Evolutionary conservation across 202 grass and related monocot genomes (phyloP), one percentile per base, ranked within the genome.

Genomic region (Tripidium arundinaceum): DNA sequence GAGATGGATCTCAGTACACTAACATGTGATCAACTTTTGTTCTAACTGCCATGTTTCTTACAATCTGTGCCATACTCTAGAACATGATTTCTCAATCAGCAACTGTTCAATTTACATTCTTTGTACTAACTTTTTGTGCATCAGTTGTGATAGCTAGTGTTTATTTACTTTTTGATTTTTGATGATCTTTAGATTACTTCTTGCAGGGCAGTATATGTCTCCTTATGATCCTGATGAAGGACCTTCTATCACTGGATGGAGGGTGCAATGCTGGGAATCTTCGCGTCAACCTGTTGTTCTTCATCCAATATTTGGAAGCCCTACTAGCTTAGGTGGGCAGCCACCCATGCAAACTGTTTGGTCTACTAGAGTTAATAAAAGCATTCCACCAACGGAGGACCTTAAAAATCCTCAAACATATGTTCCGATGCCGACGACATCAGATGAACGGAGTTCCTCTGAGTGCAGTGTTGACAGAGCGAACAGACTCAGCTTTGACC

Each of bases 221-320:
- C 96, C 96, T 58, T 99, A 99, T 85, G 92, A 99, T 81, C 96
- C 96, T 41, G 96, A 99, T 62, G 96, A 99, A 93, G 96, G 96
- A 21, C 96, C 96, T 78, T 99, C 96, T 69, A 95, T 99, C 78
- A 99, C 96, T 28, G 96, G 96, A 65, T 99, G 96, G 96, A 87
- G 92, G 62, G 96, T 99, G 60, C 96, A 99, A 47, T 99, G 96
- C 82, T 99, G 96, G 96, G 90, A 93, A 85, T 99, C 96, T 82
- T 99, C 96, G 25, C 70, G 89, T 72, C 83, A 99, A 85, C 96
- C 86, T 80, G 96, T 99, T 83, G 88, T 95, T 85, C 96, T 99
- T 89, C 96, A 99, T 75, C 96, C 96, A 80, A 99, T 99, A 86
- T 99, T 99, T 78, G 96, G 90, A 83, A 99, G 91, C 62, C 96